Evolutionary conservation across 495 filamentous ascomycete genomes (phyloP).

Genomic region (Neurospora tetrasperma): DNA sequence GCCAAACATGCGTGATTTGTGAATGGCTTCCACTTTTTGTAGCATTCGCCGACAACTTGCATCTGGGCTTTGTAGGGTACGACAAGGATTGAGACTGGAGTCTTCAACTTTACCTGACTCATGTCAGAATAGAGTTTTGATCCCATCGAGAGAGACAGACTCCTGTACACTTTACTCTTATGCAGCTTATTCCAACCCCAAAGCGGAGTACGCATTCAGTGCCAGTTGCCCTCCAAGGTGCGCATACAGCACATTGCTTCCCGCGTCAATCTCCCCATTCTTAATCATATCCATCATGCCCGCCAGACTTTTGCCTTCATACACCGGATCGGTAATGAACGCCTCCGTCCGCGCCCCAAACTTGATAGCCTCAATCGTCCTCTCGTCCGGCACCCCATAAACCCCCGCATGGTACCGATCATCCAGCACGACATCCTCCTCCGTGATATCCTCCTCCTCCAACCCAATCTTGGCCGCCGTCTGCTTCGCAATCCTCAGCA

Average conservation of each 20-base stretch:
- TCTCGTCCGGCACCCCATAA: conserved; percentile 48
- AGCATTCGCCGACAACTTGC: not conserved
- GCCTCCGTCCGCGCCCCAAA: conserved; percentile 52
- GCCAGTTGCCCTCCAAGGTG: conserved; percentile 56
- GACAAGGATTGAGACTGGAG: not conserved
- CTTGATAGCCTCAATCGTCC: conserved; percentile 50
- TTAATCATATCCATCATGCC: conserved; percentile 55
- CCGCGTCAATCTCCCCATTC: conserved; percentile 40
- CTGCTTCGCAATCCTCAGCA: conserved; percentile 47
- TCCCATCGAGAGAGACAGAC: too few relatives aligned
- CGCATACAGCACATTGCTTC: conserved; percentile 51
- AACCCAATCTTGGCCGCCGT: conserved; percentile 50
- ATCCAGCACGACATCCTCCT: conserved; percentile 46
- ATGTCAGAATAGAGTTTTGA: not conserved
- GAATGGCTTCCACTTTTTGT: not conserved
- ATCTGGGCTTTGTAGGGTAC: not conserved
- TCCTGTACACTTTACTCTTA: too few relatives aligned
- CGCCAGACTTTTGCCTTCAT: conserved; percentile 57
- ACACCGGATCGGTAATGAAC: conserved; percentile 59
- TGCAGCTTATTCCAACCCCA: conserved; percentile 4
- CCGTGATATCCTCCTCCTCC: conserved; percentile 41
- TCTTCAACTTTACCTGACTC: not conserved
- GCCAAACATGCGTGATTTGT: not conserved
- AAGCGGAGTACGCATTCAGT: conserved; percentile 43
- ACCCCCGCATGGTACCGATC: conserved; percentile 51